Base-by-base conservation (phyloP, 768 basidiomycete species). In the Pisolithus albus region DNA sequence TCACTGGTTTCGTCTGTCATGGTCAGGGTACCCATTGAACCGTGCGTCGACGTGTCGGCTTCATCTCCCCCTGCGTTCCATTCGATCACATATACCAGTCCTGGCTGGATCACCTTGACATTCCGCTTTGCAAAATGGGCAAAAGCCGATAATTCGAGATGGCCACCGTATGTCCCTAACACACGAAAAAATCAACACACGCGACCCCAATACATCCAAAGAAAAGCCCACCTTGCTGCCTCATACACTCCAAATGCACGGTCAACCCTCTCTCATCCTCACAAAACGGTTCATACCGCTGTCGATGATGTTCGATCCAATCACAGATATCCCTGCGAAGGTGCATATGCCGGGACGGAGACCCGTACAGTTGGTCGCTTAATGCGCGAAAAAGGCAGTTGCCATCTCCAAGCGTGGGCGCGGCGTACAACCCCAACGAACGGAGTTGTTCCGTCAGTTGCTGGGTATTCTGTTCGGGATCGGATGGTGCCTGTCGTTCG, bases 311-410 rank as follows among this genome's bases (percentile, higher is more conserved):
- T 50, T 79, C 79, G 50, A 94, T 85, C 82, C 86, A 92, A 61
- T 88, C 83, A 67, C 90, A 93, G 39, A 94, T 83, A 36, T 88
- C 81, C 56, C 76, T 68, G 44, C 92, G 76, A 21, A 94, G 75
- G 52, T 80, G 76, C 36, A 75, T 67, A 57, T 95, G 92, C 49
- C 76, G 72, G 11, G 81, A 76, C 11, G 84, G 81, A 3, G 85
- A 76, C 53, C 92, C 92, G 58, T 85, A 82, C 16, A 92, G 74
- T 66, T 95, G 92, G 70, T 95, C 92, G 43, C 86, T 84, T 50
- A 94, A 76, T 0, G 92, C 90, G 43, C 92, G 84, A 70, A 94
- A 96, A 56, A 96, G 80, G 68, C 92, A 96, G 70, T 94, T 95
- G 44, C 93, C 92, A 67, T 95, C 88, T 47, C 90, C 92, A 40